Evolutionary conservation across 23 red algal genomes (phyloP), one percentile per base, ranked within the genome.

Genomic region (Gracilaria gracilis): DNA sequence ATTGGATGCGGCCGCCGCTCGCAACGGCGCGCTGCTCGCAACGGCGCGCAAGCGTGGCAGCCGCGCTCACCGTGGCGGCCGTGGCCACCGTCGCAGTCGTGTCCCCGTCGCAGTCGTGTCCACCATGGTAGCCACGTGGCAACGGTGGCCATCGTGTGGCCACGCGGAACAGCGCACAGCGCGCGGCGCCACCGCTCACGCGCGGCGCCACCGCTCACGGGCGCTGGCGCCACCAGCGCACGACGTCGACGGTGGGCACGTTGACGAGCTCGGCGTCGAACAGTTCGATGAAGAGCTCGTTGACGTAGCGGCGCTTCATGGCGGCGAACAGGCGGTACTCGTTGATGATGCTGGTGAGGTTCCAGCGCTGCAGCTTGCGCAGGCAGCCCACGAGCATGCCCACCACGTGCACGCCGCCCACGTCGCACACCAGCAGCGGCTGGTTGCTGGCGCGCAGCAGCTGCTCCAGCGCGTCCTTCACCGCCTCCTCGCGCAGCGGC

Each of bases 271-370:
- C 94, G 27, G 49, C 87, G 85, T 99, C 97, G 74, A 99, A 99
- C 49, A 99, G 93, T 80, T 99, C 97, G 67, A 99, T 95, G 61
- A 96, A 96, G 71, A 95, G 97, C 91, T 99, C 97, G 79, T 96
- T 84, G 28, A 84, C 86, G 55, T 96, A 96, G 37, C 97, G 59
- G 21, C 88, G 92, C 88, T 95, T 96, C 49, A 36, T 27, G 0
- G 80, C 91, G 42, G 97, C 97, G 67, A 86, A 99, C 21, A 73
- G 54, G 42, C 94, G 87, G 36, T 99, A 99, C 74, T 99, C 97
- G 81, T 54, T 90, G 42, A 99, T 48, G 20, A 91, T 86, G 35
- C 74, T 78, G 79, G 90, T 99, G 36, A 99, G 82, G 69, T 91
- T 96, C 97, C 97, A 99, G 23, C 57, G 40, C 61, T 92, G 84